Evolutionary conservation across 441 rosid species (phyloP).

Genomic region (Populus hybrid): DNA sequence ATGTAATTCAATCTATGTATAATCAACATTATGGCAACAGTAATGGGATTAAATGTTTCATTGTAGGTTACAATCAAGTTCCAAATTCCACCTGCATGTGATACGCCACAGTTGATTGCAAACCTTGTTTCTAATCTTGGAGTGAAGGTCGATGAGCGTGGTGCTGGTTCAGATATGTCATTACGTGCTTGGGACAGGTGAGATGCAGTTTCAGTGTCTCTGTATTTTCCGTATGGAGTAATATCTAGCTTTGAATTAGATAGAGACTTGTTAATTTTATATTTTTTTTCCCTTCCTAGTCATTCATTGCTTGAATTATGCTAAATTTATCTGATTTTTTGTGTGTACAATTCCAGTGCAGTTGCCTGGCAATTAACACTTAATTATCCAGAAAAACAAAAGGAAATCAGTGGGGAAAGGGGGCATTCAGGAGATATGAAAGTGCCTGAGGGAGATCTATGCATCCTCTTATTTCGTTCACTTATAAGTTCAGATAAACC

Average conservation of each 20-base stretch:
- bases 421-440: constrained; percentile 26
- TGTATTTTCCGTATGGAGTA: not conserved
- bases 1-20: not conserved
- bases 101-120: constrained; percentile 74
- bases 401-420: constrained; percentile 32
- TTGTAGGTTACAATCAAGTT: constrained; percentile 72
- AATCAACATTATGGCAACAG: not conserved
- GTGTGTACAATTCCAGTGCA: constrained; percentile 50
- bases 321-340: constrained; percentile 1
- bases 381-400: constrained; percentile 46
- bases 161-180: constrained; percentile 77
- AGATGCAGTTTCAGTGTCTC: not conserved
- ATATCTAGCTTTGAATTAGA: not conserved
- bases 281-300: not conserved
- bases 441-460: constrained; percentile 48
- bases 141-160: constrained; percentile 55
- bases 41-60: not conserved
- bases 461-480: constrained; percentile 75
- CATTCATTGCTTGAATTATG: constrained; percentile 1
- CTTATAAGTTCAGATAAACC: constrained; percentile 69
- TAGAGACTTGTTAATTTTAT: not conserved
- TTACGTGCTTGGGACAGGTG: constrained; percentile 96
- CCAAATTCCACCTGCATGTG: constrained; percentile 72
- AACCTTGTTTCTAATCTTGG: constrained; percentile 81
- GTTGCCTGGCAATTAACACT: constrained; percentile 92